Evolutionary conservation across 1,139 yeast genomes (phyloP).

Genomic region (Insectozyma bohioensis): DNA sequence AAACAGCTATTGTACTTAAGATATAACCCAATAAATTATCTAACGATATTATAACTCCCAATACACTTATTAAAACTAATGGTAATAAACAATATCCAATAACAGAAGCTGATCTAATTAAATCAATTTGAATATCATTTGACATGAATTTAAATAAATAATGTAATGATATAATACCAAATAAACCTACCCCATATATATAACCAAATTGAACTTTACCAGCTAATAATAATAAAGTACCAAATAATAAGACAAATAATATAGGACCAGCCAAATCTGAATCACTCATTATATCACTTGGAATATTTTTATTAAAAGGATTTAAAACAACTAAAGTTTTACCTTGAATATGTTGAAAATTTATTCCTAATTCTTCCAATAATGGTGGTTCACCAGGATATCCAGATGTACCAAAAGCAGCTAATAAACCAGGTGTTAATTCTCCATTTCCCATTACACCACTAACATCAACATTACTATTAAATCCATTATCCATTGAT

Average conservation of each 20-base stretch:
- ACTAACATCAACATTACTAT: slow-evolving; percentile 40
- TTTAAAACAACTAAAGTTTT: slow-evolving; percentile 87
- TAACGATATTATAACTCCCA: slow-evolving; percentile 68
- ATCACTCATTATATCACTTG: slow-evolving; percentile 81
- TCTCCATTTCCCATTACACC: slow-evolving; percentile 55
- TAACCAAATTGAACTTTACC: slow-evolving; percentile 98
- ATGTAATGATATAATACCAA: slow-evolving; percentile 86
- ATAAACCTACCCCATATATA: slow-evolving; percentile 91
- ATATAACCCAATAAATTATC: slow-evolving; percentile 77
- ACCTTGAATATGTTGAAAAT: slow-evolving; percentile 80
- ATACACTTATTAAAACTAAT: slow-evolving; percentile 72
- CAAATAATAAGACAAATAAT: slow-evolving; percentile 83
- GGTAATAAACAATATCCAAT: slow-evolving; percentile 94
- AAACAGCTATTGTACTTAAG: slow-evolving; percentile 67
- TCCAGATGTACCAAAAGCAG: slow-evolving; percentile 93
- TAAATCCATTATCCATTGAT: slow-evolving; percentile 41
- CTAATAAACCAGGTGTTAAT: slow-evolving; percentile 74
- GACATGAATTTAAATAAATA: slow-evolving; percentile 86
- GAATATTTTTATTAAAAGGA: slow-evolving; percentile 61
- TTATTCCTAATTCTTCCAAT: slow-evolving; percentile 89
- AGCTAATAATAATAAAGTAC: slow-evolving; percentile 75
- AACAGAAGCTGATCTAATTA: slow-evolving; percentile 81
- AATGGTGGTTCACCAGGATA: slow-evolving; percentile 93
- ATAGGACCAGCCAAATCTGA: slow-evolving; percentile 96
- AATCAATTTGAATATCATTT: slow-evolving; percentile 53